Percentiles rank a stretch among this genome's conserved stretches.
These are phyloP conservation scores for Parmelia sp. DNA, from an alignment of 495 filamentous ascomycete species.

Conservation along the genomic window DNA sequence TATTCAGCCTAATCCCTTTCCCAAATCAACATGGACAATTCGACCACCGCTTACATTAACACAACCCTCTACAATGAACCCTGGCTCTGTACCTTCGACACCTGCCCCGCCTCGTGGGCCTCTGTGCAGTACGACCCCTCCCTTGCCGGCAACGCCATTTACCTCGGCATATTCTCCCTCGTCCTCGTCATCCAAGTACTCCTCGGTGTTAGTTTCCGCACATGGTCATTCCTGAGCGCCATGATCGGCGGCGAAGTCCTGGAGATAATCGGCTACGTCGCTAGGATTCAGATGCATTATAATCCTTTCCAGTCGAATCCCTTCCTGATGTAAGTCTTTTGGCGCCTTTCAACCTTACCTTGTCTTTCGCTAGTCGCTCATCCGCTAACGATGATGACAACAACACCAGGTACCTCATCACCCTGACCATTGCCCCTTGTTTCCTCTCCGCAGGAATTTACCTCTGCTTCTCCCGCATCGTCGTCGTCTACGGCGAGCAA, in stretches of 20 bases:
- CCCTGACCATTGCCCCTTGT: constrained; percentile 58
- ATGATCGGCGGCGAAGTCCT: no score
- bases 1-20: no score
- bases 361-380: no score
- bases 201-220: constrained; percentile 19
- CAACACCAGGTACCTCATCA: constrained; percentile 36
- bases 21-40: no score
- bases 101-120: no score
- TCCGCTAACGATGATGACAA: no score
- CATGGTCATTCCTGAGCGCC: no score
- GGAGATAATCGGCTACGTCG: background rate
- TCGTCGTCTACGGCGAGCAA: constrained; percentile 52
- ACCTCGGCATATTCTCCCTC: constrained; percentile 29
- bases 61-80: no score
- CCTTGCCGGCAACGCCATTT: constrained; percentile 33
- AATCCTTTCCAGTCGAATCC: constrained; percentile 1
- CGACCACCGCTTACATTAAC: no score
- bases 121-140: constrained; percentile 28
- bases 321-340: constrained; percentile 1
- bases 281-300: background rate
- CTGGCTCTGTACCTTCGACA: no score
- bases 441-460: constrained; percentile 62
- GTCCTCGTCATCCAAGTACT: constrained; percentile 24
- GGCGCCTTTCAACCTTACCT: no score
- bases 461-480: constrained; percentile 55